Evolutionary conservation across 163 green algal genomes (phyloP).

Genomic region (Scenedesmus sp.): DNA sequence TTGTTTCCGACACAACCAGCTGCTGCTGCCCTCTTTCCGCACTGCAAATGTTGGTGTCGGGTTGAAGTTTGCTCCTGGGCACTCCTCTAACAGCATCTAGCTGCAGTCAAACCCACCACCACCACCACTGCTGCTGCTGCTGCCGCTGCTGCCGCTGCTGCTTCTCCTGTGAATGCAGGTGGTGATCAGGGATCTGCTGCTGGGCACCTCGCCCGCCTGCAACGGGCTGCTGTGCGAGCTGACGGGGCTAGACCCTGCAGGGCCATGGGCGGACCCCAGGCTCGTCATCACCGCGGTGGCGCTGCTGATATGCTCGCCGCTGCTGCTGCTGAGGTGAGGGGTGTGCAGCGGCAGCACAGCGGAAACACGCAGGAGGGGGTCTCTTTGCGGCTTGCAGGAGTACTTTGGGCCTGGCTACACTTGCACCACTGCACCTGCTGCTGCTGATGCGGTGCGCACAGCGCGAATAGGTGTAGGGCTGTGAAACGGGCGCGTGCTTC

Average conservation of each 20-base stretch:
- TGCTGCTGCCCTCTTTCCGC: too few relatives aligned
- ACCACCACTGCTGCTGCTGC: background rate
- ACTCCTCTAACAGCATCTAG: too few relatives aligned
- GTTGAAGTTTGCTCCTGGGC: background rate
- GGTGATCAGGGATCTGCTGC: slow-evolving; percentile 19
- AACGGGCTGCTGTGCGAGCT: slow-evolving; percentile 49
- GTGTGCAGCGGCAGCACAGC: too few relatives aligned
- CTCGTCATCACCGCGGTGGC: slow-evolving; percentile 16
- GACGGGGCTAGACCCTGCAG: background rate
- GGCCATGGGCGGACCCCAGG: background rate
- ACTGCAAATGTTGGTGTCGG: too few relatives aligned
- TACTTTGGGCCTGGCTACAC: too few relatives aligned
- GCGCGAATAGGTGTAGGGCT: too few relatives aligned
- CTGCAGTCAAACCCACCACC: too few relatives aligned
- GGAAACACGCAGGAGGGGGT: background rate
- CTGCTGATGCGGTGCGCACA: background rate
- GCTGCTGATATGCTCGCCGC: slow-evolving; percentile 5
- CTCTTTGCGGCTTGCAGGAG: background rate
- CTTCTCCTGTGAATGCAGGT: background rate
- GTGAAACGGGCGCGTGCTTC: too few relatives aligned
- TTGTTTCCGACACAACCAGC: too few relatives aligned
- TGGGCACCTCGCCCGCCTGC: slow-evolving; percentile 36
- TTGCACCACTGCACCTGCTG: slow-evolving; percentile 14
- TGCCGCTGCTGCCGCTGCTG: background rate
- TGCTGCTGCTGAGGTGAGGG: slow-evolving; percentile 40